Evolutionary conservation across 1,284 basidiomycete genomes (phyloP).

Genomic region (Irpex sp.): DNA sequence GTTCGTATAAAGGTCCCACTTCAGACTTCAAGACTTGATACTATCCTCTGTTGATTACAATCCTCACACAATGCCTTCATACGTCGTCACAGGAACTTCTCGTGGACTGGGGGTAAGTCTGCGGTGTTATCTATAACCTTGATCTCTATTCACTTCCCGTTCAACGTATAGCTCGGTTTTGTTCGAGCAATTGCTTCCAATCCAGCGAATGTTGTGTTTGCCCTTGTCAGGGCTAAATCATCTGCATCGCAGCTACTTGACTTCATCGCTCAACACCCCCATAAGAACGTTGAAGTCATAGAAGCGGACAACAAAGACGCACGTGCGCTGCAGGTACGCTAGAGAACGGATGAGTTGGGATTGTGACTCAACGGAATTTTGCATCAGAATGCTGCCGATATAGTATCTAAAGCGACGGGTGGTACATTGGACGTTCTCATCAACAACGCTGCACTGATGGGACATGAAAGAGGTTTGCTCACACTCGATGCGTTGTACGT

Average conservation of each 20-base stretch:
- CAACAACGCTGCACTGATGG: slow-evolving; percentile 23
- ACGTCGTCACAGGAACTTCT: slow-evolving; percentile 24
- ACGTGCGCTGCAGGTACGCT: slow-evolving; percentile 15
- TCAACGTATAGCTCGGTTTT: not conserved
- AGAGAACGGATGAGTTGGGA: not conserved
- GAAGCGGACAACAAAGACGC: slow-evolving; percentile 22
- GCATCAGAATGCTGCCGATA: slow-evolving; percentile 11
- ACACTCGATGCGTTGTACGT: slow-evolving; percentile 5
- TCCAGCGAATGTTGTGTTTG: slow-evolving; percentile 22
- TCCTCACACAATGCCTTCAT: slow-evolving; percentile 22
- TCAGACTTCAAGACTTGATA: not conserved
- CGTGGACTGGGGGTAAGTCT: slow-evolving; percentile 24
- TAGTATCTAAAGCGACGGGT: slow-evolving; percentile 21
- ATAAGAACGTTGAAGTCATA: slow-evolving; percentile 25
- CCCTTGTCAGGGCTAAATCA: slow-evolving; percentile 18
- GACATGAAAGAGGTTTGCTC: not conserved
- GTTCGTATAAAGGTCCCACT: not conserved
- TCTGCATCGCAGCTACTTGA: slow-evolving; percentile 10
- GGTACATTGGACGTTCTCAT: slow-evolving; percentile 28
- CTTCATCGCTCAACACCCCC: slow-evolving; percentile 1
- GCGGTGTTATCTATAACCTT: not conserved
- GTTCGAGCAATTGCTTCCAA: slow-evolving; percentile 3
- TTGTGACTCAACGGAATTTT: not conserved
- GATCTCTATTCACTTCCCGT: not conserved
- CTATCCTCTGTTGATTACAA: not conserved